These are phyloP conservation scores for Fomitopsis pinicola DNA, from an alignment of 1,284 basidiomycete species.

Conservation along the genomic window DNA sequence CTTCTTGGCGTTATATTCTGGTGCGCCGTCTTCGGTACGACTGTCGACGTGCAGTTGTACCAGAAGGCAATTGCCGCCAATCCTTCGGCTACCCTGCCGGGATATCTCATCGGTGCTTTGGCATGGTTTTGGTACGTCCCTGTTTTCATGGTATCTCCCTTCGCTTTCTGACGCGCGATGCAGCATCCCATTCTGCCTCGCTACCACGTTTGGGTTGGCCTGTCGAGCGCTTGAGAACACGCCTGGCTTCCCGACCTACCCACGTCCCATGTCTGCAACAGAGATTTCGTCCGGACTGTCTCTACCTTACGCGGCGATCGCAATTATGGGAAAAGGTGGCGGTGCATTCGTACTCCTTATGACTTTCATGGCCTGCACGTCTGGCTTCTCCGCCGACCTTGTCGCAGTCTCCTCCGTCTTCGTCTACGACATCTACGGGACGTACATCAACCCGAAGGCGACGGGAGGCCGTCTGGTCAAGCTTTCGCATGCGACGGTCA, in stretches of 20 bases:
- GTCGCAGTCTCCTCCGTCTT: constrained; percentile 42
- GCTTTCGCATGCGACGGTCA: constrained; percentile 11
- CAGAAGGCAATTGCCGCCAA: constrained; percentile 26
- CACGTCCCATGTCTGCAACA: background rate
- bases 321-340: constrained; percentile 9
- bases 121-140: constrained; percentile 30
- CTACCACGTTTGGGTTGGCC: background rate
- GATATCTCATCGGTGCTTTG: constrained; percentile 33
- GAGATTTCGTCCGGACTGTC: constrained; percentile 7
- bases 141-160: background rate
- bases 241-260: background rate
- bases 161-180: background rate
- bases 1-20: constrained; percentile 7
- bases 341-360: constrained; percentile 25
- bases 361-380: constrained; percentile 40
- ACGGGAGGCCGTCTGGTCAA: constrained; percentile 21
- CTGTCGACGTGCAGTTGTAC: constrained; percentile 3
- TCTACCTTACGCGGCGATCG: constrained; percentile 4
- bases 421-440: constrained; percentile 42
- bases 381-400: constrained; percentile 41
- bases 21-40: constrained; percentile 8
- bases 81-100: constrained; percentile 25
- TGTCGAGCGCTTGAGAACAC: background rate
- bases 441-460: constrained; percentile 37
- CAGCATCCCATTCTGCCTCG: background rate